Base-by-base conservation (phyloP, 805 yeast species). In the Yamadazyma endophytica region DNA sequence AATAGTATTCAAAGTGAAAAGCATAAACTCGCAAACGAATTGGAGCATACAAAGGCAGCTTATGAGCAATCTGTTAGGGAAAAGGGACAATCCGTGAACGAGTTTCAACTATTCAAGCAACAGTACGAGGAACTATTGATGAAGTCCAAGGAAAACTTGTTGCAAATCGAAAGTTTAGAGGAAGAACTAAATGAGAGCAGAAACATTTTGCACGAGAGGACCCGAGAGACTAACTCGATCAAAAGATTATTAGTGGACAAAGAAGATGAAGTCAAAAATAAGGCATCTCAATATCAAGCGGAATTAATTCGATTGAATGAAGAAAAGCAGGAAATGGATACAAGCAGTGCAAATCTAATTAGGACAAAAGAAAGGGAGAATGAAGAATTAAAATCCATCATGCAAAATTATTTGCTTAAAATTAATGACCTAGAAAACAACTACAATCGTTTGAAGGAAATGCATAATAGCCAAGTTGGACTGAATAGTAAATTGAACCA, bases 141-240 rank as follows among this genome's bases (percentile, higher is more conserved):
- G 70, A 75, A 83, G 32, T 58, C 79, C 23, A 73, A 73, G 38
- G 97, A 92, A 44, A 62, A 78, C 2, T 70, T 68, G 25, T 66
- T 66, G 32, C 70, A 75, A 40, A 64, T 75, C 14, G 88, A 83
- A 35, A 72, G 77, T 2, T 52, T 89, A 17, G 88, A 84, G 43
- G 95, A 87, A 35, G 96, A 89, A 49, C 58, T 90, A n/a, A 63
- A 72, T 8, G 97, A 89, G 36, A 64, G 84, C 4, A 72, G 86
- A 33, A 71, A 75, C 19, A 65, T 79, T 54, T 56, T 89, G 2
- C 92, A 81, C 48, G 96, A 88, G 47, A 73, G 95, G 38, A 77
- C 84, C 0, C 67, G 89, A 30, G 97, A 90, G 56, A 70, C 86
- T 0, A 65, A 79, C 1, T 77, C 86, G 0, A 74, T 88, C 56